A percentile compares a stretch with the other conserved stretches of the same genome.
Evolutionary conservation across 1,284 basidiomycete species (phyloP).

Genomic region (Xerocomus nothofagi): DNA sequence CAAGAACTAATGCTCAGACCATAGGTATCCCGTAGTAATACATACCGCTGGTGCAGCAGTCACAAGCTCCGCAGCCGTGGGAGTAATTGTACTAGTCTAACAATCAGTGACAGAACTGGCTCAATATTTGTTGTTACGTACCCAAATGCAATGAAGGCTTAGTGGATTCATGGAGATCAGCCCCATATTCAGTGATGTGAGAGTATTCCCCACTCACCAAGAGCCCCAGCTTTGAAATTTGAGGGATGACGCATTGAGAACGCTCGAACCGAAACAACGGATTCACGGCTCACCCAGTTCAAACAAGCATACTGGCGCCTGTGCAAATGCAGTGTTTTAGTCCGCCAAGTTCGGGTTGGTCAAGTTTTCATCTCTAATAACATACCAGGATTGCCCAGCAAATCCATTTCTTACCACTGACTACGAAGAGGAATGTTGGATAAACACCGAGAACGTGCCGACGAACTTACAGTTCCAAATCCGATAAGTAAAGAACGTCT

Average conservation of each 20-base stretch:
- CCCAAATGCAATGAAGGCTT: constrained; percentile 4
- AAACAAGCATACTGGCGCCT: constrained; percentile 6
- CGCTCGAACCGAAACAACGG: background rate
- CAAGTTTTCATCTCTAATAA: too few species aligned
- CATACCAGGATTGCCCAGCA: constrained; percentile 6
- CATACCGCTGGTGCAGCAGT: background rate
- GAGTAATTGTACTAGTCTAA: background rate
- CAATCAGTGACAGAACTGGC: background rate
- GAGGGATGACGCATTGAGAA: background rate
- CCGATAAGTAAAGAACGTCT: constrained; percentile 7
- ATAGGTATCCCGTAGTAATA: too few species aligned
- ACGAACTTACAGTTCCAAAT: constrained; percentile 9
- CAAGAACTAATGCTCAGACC: background rate
- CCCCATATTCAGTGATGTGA: background rate
- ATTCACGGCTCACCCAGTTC: constrained; percentile 4
- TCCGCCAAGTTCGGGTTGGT: background rate
- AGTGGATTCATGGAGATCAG: background rate
- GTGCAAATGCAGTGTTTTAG: background rate
- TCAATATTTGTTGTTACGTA: background rate
- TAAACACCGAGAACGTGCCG: background rate
- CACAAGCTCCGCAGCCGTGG: background rate
- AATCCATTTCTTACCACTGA: background rate
- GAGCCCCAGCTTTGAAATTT: constrained; percentile 3
- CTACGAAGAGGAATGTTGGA: background rate
- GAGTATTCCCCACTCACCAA: constrained; percentile 4